phyloP scores from a whole-genome alignment of 768 basidiomycete species.

The Exsudoporus frostii region DNA sequence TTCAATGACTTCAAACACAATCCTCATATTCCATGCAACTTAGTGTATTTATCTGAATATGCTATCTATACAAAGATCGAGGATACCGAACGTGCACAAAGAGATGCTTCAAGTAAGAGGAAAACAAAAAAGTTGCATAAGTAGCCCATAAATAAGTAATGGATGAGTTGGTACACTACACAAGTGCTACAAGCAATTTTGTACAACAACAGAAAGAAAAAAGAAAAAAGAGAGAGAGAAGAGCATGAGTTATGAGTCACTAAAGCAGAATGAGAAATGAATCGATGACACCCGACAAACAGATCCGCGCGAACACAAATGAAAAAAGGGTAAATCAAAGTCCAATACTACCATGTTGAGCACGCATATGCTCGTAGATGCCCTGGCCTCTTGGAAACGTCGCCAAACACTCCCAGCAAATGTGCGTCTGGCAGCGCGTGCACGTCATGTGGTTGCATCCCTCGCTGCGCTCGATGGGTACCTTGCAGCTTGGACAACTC shows the following conservation, averaged over 20 bases:
- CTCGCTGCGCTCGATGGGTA: constrained; percentile 65
- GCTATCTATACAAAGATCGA: constrained; percentile 8
- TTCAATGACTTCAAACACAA: constrained; percentile 12
- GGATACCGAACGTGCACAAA: background rate
- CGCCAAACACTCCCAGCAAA: constrained; percentile 76
- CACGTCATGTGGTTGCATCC: constrained; percentile 89
- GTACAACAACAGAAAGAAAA: constrained; percentile 14
- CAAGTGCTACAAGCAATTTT: background rate
- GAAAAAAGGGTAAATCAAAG: constrained; percentile 11
- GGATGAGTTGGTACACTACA: background rate
- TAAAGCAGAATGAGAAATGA: constrained; percentile 4
- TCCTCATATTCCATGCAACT: background rate
- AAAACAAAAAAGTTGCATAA: constrained; percentile 9
- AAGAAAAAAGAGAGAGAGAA: background rate
- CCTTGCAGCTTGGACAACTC: constrained; percentile 68
- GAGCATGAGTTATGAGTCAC: background rate
- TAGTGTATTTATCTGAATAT: constrained; percentile 19
- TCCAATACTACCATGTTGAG: constrained; percentile 64
- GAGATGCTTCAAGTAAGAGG: background rate
- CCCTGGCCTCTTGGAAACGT: constrained; percentile 66
- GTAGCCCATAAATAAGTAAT: constrained; percentile 22
- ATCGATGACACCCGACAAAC: background rate
- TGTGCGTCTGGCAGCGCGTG: constrained; percentile 67
- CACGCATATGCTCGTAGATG: constrained; percentile 78
- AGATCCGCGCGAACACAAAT: background rate